Conservation (phyloP, 148 eudicot genomes). For the Vaccinium macrocarpon region DNA sequence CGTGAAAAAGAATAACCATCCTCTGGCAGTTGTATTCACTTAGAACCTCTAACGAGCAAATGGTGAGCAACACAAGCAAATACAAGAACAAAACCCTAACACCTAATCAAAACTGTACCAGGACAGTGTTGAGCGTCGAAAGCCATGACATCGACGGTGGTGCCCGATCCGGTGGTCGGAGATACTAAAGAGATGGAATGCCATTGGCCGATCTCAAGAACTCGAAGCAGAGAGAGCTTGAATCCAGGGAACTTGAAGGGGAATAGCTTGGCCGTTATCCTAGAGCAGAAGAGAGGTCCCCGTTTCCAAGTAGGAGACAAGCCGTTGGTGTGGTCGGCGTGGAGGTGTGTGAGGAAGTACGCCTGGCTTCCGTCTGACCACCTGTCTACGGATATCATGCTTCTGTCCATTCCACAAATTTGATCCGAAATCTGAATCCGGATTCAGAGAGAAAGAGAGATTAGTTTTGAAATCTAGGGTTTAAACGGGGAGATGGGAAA, state of each 20-base stretch:
- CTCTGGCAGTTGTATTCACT: too few species aligned
- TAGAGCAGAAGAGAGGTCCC: slow-evolving; percentile 75
- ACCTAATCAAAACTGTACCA: slow-evolving; percentile 29
- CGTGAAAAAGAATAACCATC: too few species aligned
- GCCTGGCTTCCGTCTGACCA: slow-evolving; percentile 60
- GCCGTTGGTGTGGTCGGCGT: slow-evolving; percentile 72
- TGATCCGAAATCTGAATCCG: neutral
- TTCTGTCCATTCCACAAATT: slow-evolving; percentile 50
- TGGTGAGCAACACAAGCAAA: too few species aligned
- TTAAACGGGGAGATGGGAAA: neutral
- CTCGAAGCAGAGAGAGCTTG: slow-evolving; percentile 49
- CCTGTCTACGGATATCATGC: slow-evolving; percentile 78
- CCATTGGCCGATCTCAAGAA: slow-evolving; percentile 54
- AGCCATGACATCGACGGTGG: slow-evolving; percentile 39
- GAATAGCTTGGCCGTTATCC: slow-evolving; percentile 58
- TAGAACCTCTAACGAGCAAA: too few species aligned
- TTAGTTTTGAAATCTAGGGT: neutral
- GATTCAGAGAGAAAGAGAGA: neutral
- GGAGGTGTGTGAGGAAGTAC: slow-evolving; percentile 82
- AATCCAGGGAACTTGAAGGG: slow-evolving; percentile 68
- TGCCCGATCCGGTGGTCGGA: slow-evolving; percentile 36
- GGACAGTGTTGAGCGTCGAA: slow-evolving; percentile 81
- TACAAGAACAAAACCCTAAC: neutral
- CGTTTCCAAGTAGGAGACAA: slow-evolving; percentile 57
- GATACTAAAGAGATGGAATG: slow-evolving; percentile 46